Conservation (phyloP, 306 rosid species). For the Amphicarpaea edgeworthii region DNA sequence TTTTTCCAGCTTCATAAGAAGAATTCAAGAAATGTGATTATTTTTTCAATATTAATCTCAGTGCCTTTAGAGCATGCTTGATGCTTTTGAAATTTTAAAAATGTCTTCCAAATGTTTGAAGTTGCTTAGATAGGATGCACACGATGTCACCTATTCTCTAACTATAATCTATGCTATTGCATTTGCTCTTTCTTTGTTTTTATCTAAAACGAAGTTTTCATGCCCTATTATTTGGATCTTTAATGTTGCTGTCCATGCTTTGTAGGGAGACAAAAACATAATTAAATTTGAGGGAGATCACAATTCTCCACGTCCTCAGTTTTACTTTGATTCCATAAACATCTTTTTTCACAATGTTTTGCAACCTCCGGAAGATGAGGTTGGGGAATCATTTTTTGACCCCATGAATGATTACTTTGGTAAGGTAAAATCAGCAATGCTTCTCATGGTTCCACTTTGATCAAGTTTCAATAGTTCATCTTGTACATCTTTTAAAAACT, state of each 20-base stretch:
- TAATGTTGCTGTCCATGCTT: conserved; percentile 41
- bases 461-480: conserved; percentile 40
- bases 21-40: neutral
- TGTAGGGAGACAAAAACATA: conserved; percentile 96
- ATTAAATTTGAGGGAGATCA: conserved; percentile 99
- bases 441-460: conserved; percentile 43
- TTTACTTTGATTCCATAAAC: conserved; percentile 95
- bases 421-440: conserved; percentile 72
- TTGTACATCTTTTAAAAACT: conserved; percentile 39
- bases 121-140: conserved; percentile 14
- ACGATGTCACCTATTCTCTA: conserved; percentile 20
- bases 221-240: conserved; percentile 10
- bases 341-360: conserved; percentile 97
- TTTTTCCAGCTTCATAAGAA: neutral
- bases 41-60: conserved; percentile 2
- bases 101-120: conserved; percentile 26
- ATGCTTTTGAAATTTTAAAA: conserved; percentile 30
- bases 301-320: conserved; percentile 98
- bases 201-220: conserved; percentile 23
- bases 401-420: conserved; percentile 68
- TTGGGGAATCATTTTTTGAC: conserved; percentile 74
- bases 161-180: conserved; percentile 27
- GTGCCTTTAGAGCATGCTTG: conserved; percentile 34
- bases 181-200: conserved; percentile 14
- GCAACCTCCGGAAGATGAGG: conserved; percentile 98